phyloP scores from a whole-genome alignment of 768 basidiomycete genomes.

The Mycena venus region DNA sequence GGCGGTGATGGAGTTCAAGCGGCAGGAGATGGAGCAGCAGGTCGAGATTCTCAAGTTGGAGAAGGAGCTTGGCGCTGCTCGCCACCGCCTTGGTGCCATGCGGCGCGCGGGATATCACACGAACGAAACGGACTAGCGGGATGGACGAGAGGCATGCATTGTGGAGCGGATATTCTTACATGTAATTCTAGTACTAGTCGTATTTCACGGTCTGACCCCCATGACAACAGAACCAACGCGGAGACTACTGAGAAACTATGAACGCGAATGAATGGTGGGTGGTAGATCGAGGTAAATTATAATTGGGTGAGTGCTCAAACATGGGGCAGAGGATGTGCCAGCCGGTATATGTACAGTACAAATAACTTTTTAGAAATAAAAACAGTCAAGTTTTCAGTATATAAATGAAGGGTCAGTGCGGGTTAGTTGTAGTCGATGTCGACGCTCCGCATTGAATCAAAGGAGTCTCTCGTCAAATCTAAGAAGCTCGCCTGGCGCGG shows the following conservation, averaged over 20 bases:
- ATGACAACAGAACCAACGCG: background rate
- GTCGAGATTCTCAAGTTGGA: constrained; percentile 98
- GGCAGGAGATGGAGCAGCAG: constrained; percentile 98
- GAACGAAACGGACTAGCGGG: constrained; percentile 81
- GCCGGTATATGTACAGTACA: constrained; percentile 21
- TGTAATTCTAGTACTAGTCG: constrained; percentile 28
- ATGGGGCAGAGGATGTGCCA: background rate
- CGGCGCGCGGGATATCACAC: constrained; percentile 92
- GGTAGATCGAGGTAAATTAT: background rate
- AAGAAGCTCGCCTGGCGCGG: constrained; percentile 59
- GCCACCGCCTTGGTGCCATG: constrained; percentile 87
- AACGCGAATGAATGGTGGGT: background rate
- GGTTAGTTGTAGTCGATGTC: constrained; percentile 26
- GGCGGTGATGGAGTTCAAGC: constrained; percentile 96
- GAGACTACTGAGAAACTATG: background rate
- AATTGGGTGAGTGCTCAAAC: background rate
- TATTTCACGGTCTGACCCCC: constrained; percentile 11
- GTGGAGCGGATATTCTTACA: constrained; percentile 31
- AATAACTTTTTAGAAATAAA: constrained; percentile 32
- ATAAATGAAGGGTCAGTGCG: background rate
- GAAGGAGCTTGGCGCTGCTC: constrained; percentile 92
- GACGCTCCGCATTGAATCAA: constrained; percentile 59
- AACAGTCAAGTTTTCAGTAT: constrained; percentile 20
- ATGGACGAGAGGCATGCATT: constrained; percentile 6
- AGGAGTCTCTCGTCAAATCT: constrained; percentile 65